Conservation (phyloP, 805 yeast genomes). For the Debaryomyces maramus region DNA sequence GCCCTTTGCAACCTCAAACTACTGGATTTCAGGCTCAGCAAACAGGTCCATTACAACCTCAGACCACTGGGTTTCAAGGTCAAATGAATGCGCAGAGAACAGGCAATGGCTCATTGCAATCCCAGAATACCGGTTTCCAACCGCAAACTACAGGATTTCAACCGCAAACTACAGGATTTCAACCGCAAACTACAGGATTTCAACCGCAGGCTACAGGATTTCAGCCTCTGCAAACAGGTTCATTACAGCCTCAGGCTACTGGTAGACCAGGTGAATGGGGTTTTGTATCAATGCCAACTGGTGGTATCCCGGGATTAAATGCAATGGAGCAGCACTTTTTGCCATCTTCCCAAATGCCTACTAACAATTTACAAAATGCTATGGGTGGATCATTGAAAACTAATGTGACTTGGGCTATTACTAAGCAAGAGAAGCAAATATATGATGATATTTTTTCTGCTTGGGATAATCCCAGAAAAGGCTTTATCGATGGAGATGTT, state of each 20-base stretch:
- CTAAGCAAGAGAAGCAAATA: constrained; percentile 81
- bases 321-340: constrained; percentile 66
- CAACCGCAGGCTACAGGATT: constrained; percentile 31
- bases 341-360: constrained; percentile 47
- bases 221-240: constrained; percentile 42
- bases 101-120: constrained; percentile 12
- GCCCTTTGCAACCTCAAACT: constrained; percentile 33
- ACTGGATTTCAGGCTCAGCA: constrained; percentile 26
- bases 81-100: constrained; percentile 21
- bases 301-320: constrained; percentile 70
- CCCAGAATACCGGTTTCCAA: constrained; percentile 6
- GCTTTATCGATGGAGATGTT: constrained; percentile 72
- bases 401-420: constrained; percentile 77
- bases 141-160: constrained; percentile 23
- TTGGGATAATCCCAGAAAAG: constrained; percentile 72
- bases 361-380: constrained; percentile 39
- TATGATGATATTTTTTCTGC: constrained; percentile 86
- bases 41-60: constrained; percentile 23
- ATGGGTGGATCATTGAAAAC: constrained; percentile 47
- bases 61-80: constrained; percentile 28
- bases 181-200: constrained; percentile 41
- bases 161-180: constrained; percentile 17
- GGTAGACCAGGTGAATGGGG: constrained; percentile 85
- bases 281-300: constrained; percentile 65
- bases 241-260: constrained; percentile 52